Conservation (phyloP, 2,329 filamentous ascomycete genomes). For the Neonectria coccinea region DNA sequence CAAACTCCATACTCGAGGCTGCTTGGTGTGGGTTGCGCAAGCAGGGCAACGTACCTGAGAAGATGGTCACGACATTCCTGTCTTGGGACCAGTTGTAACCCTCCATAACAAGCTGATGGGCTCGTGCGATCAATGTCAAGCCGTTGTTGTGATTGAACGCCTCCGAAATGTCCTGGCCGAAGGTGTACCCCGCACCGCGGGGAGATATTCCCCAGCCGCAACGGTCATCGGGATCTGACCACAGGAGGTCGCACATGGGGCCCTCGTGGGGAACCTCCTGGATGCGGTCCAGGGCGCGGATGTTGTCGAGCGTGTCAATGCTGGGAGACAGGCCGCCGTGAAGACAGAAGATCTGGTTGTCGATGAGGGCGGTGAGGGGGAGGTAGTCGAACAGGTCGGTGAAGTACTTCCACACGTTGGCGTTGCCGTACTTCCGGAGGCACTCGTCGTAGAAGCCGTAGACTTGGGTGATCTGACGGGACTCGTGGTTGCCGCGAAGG, state of each 20-base stretch:
- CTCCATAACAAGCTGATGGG: constrained; percentile 99
- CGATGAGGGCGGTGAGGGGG: constrained; percentile 94
- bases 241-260: constrained; percentile 97
- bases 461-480: constrained; percentile 97
- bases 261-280: constrained; percentile 99
- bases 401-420: constrained; percentile 99
- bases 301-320: constrained; percentile 95
- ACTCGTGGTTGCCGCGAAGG: constrained; percentile 98
- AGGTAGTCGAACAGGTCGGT: constrained; percentile 99
- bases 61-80: constrained; percentile 97
- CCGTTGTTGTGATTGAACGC: constrained; percentile 99
- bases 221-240: constrained; percentile 97
- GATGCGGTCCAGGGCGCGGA: constrained; percentile 92
- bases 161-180: constrained; percentile 97
- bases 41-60: constrained; percentile 75
- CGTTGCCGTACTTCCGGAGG: constrained; percentile 97
- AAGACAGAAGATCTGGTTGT: constrained; percentile 99
- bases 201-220: constrained; percentile 97
- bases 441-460: constrained; percentile 99
- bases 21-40: constrained; percentile 7
- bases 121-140: constrained; percentile 92
- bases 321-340: constrained; percentile 97
- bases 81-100: constrained; percentile 99
- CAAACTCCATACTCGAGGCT: constrained; percentile 8
- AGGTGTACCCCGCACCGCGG: constrained; percentile 93